Conservation (phyloP, 192 early-diverging fungal genomes). For the Coemansia sp. region DNA sequence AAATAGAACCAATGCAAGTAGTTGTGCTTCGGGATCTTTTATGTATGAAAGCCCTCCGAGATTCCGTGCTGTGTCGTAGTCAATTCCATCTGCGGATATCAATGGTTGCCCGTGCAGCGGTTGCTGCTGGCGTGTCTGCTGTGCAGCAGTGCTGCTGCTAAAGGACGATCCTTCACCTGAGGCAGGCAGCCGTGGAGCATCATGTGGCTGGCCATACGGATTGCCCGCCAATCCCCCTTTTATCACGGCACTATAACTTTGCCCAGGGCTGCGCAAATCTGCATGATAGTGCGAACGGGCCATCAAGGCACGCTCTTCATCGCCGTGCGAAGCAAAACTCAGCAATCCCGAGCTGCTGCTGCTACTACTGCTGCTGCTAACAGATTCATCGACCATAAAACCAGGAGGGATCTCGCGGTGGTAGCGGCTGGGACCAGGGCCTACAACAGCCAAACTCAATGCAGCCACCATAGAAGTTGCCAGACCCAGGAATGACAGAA, state of each 20-base stretch:
- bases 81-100: slow-evolving; percentile 23
- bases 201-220: slow-evolving; percentile 1
- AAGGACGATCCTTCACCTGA: not conserved
- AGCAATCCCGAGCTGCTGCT: slow-evolving; percentile 25
- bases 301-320: slow-evolving; percentile 31
- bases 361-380: slow-evolving; percentile 9
- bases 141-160: slow-evolving; percentile 1
- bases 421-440: slow-evolving; percentile 47
- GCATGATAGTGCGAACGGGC: slow-evolving; percentile 1
- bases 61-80: slow-evolving; percentile 53
- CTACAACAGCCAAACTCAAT: slow-evolving; percentile 35
- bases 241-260: not conserved
- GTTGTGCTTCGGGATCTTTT: slow-evolving; percentile 51
- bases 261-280: not conserved
- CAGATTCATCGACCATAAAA: slow-evolving; percentile 33
- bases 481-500: slow-evolving; percentile 41
- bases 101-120: not conserved
- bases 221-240: not conserved
- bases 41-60: slow-evolving; percentile 46
- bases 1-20: slow-evolving; percentile 48
- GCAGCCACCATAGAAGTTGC: slow-evolving; percentile 30
- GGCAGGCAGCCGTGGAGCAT: not conserved
- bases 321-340: slow-evolving; percentile 5
- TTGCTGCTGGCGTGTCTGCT: slow-evolving; percentile 3
- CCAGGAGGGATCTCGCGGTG: slow-evolving; percentile 35